phyloP scores from a whole-genome alignment of 106 monocot species.

The Narthecium ossifragum region DNA sequence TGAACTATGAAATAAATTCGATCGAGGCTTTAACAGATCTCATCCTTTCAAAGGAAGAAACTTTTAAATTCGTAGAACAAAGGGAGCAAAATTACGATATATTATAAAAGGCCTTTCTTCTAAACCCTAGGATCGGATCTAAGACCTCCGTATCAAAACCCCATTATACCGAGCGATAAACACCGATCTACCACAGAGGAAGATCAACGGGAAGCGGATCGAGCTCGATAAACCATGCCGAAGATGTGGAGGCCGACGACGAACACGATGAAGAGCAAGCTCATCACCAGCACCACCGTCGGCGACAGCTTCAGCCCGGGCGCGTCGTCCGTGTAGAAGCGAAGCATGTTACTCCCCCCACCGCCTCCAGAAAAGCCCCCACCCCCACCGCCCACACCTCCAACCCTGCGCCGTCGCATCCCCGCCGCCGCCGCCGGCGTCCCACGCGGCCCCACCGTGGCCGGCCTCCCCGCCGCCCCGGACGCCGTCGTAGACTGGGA shows the following conservation, averaged over 20 bases:
- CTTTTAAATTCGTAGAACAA: too few relatives aligned
- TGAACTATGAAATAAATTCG: too few relatives aligned
- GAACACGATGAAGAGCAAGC: slow-evolving; percentile 91
- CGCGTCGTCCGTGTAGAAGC: slow-evolving; percentile 97
- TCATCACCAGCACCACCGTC: slow-evolving; percentile 85
- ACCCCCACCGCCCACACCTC: slow-evolving; percentile 10
- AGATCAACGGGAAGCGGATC: neutral
- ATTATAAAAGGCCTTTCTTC: too few relatives aligned
- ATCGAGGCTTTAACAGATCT: too few relatives aligned
- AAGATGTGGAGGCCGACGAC: slow-evolving; percentile 89
- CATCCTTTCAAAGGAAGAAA: too few relatives aligned
- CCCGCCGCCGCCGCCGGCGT: slow-evolving; percentile 61
- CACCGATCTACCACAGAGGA: neutral
- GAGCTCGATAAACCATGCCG: slow-evolving; percentile 74
- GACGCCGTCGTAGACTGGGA: slow-evolving; percentile 35
- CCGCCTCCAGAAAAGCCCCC: slow-evolving; percentile 21
- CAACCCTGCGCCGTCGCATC: slow-evolving; percentile 31
- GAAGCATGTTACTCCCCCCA: slow-evolving; percentile 68
- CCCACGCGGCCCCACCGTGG: slow-evolving; percentile 47
- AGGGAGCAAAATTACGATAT: too few relatives aligned
- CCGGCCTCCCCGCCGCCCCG: slow-evolving; percentile 28
- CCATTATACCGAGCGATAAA: neutral
- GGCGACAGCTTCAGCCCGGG: slow-evolving; percentile 90
- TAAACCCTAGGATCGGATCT: neutral
- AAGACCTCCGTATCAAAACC: too few relatives aligned